Percentiles rank a stretch among this genome's conserved stretches.
These are phyloP conservation scores for Akebia trifoliata DNA, from an alignment of 164 flowering plant genomes.

Conservation along the genomic window DNA sequence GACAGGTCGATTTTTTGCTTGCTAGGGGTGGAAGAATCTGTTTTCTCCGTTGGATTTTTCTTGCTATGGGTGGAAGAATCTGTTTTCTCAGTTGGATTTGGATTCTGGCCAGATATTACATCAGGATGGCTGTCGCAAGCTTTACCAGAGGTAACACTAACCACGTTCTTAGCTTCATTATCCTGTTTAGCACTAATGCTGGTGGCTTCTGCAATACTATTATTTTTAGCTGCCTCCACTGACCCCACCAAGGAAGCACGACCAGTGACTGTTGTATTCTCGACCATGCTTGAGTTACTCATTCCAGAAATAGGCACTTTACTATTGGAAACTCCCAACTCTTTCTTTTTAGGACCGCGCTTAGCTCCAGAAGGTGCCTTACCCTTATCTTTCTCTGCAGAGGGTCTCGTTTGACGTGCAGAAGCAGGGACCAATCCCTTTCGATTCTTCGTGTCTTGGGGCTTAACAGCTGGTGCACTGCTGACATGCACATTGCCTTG, in stretches of 20 bases:
- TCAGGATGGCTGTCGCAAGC: neutral
- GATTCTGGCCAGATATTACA: neutral
- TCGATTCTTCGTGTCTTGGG: slow-evolving; percentile 11
- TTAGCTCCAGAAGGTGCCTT: slow-evolving; percentile 14
- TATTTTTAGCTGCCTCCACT: neutral
- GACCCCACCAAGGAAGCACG: slow-evolving; percentile 2
- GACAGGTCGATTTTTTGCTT: neutral
- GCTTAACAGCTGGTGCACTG: slow-evolving; percentile 10
- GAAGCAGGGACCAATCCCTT: slow-evolving; percentile 4
- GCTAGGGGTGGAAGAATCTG: neutral
- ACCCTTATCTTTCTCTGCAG: slow-evolving; percentile 19
- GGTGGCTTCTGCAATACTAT: neutral
- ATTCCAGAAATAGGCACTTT: neutral
- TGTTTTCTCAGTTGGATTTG: neutral
- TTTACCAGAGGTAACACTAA: neutral
- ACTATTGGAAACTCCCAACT: neutral
- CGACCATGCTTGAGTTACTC: neutral
- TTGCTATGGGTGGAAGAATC: neutral
- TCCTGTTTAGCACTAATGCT: slow-evolving; percentile 2
- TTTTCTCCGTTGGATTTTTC: neutral
- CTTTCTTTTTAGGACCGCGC: slow-evolving; percentile 19
- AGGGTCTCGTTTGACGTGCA: slow-evolving; percentile 14
- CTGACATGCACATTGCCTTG: slow-evolving; percentile 7
- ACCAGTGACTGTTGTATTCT: neutral
- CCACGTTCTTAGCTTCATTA: slow-evolving; percentile 3